These are phyloP conservation scores for Begonia loranthoides DNA, from an alignment of 306 rosid species.

Conservation along the genomic window DNA sequence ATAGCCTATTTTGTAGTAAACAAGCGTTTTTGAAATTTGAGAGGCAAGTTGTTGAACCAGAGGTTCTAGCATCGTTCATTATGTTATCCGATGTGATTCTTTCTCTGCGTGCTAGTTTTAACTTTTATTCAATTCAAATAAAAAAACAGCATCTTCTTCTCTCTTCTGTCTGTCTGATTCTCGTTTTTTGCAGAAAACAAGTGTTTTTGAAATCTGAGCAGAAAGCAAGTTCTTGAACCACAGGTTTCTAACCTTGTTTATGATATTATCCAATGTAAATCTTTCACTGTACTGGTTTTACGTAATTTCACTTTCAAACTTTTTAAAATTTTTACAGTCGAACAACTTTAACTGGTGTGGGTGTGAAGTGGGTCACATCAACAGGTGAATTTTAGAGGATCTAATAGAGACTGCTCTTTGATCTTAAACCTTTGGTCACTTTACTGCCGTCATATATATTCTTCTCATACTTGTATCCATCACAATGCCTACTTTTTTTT, in stretches of 20 bases:
- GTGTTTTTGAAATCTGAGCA: too few relatives aligned
- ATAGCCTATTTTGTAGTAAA: background rate
- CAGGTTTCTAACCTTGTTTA: constrained; percentile 14
- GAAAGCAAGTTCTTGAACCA: constrained; percentile 12
- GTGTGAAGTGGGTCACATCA: constrained; percentile 41
- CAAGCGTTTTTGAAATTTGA: constrained; percentile 11
- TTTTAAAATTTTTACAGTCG: constrained; percentile 26
- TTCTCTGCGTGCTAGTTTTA: too few relatives aligned
- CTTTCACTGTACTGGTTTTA: background rate
- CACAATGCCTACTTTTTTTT: too few relatives aligned
- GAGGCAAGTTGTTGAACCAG: background rate
- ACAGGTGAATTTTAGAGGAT: constrained; percentile 21
- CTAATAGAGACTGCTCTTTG: constrained; percentile 6
- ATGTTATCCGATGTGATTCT: too few relatives aligned
- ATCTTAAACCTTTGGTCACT: constrained; percentile 19
- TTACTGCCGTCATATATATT: background rate
- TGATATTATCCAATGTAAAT: background rate
- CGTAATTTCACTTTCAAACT: constrained; percentile 4
- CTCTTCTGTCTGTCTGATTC: too few relatives aligned
- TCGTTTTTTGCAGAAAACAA: too few relatives aligned
- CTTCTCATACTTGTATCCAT: too few relatives aligned
- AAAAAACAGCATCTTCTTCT: too few relatives aligned
- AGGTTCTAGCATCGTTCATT: too few relatives aligned
- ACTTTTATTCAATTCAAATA: too few relatives aligned
- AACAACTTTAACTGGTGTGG: background rate